Conservation (phyloP, 164 flowering plant genomes). For the Vitis vinifera region DNA sequence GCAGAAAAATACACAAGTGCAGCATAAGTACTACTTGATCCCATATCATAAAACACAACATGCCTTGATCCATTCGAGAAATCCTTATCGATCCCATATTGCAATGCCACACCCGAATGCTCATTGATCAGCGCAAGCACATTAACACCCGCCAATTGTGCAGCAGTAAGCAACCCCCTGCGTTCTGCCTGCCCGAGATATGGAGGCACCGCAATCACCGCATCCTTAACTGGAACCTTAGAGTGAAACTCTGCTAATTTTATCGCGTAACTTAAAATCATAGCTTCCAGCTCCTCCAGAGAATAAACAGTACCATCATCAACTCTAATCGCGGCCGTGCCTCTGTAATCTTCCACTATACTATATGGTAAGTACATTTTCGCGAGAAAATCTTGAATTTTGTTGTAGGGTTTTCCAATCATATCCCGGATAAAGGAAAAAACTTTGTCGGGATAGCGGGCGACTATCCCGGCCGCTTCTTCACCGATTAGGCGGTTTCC, state of each 20-base stretch:
- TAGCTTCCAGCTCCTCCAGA: constrained; percentile 77
- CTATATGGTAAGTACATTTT: constrained; percentile 64
- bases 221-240: constrained; percentile 64
- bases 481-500: constrained; percentile 75
- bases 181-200: constrained; percentile 94
- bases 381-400: constrained; percentile 36
- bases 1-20: constrained; percentile 90
- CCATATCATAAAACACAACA: constrained; percentile 92
- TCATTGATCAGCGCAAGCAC: constrained; percentile 83
- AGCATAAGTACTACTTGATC: constrained; percentile 87
- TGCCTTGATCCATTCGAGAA: constrained; percentile 84
- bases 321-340: constrained; percentile 45
- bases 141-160: constrained; percentile 83
- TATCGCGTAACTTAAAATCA: constrained; percentile 63
- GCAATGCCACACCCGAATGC: constrained; percentile 93
- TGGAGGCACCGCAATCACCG: constrained; percentile 80
- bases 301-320: constrained; percentile 55
- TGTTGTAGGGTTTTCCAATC: constrained; percentile 55
- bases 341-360: constrained; percentile 66
- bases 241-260: constrained; percentile 77
- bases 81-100: constrained; percentile 98
- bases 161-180: constrained; percentile 71
- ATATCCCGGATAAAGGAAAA: constrained; percentile 64
- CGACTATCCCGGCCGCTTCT: constrained; percentile 78
- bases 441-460: constrained; percentile 83